These are phyloP conservation scores for Beverwykella pulmonaria DNA, from an alignment of 495 filamentous ascomycete genomes.

Conservation along the genomic window DNA sequence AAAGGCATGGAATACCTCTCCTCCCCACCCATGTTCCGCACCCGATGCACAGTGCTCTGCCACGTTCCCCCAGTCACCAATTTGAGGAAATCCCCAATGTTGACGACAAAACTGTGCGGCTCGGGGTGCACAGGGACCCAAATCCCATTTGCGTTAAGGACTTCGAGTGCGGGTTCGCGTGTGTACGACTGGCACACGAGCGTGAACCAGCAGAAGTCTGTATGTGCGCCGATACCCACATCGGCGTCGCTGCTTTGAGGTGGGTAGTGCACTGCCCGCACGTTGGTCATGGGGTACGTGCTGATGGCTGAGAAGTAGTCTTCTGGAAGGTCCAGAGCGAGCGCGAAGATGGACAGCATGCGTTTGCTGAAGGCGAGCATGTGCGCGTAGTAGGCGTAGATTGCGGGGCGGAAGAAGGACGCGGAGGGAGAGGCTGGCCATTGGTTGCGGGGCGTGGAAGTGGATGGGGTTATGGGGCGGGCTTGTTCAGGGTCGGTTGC, in stretches of 20 bases:
- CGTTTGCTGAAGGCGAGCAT: slow-evolving; percentile 15
- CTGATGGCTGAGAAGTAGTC: slow-evolving; percentile 20
- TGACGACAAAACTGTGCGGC: slow-evolving; percentile 44
- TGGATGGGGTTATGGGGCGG: slow-evolving; percentile 4
- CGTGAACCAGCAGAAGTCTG: slow-evolving; percentile 36
- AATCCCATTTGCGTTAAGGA: slow-evolving; percentile 54
- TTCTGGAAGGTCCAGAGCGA: slow-evolving; percentile 23
- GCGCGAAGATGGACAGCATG: slow-evolving; percentile 28
- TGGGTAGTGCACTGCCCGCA: slow-evolving; percentile 30
- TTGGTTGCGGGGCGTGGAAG: slow-evolving; percentile 20
- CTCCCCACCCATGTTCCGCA: slow-evolving; percentile 28
- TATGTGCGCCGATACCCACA: slow-evolving; percentile 31
- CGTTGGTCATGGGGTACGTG: slow-evolving; percentile 19
- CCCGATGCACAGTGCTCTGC: slow-evolving; percentile 23
- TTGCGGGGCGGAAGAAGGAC: slow-evolving; percentile 21
- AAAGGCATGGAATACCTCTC: slow-evolving; percentile 28
- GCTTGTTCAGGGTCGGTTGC: slow-evolving; percentile 26
- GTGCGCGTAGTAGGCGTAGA: slow-evolving; percentile 27
- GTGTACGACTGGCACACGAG: slow-evolving; percentile 45
- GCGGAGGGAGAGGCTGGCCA: slow-evolving; percentile 18
- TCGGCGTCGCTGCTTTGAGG: slow-evolving; percentile 15
- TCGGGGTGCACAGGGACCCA: slow-evolving; percentile 52
- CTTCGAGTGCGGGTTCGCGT: slow-evolving; percentile 48
- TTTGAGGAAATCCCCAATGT: slow-evolving; percentile 27
- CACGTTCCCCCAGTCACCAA: slow-evolving; percentile 24